Percentiles rank a stretch among this genome's conserved stretches.
phyloP scores from a whole-genome alignment of 345 rosid genomes.

The Conringia planisiliqua region DNA sequence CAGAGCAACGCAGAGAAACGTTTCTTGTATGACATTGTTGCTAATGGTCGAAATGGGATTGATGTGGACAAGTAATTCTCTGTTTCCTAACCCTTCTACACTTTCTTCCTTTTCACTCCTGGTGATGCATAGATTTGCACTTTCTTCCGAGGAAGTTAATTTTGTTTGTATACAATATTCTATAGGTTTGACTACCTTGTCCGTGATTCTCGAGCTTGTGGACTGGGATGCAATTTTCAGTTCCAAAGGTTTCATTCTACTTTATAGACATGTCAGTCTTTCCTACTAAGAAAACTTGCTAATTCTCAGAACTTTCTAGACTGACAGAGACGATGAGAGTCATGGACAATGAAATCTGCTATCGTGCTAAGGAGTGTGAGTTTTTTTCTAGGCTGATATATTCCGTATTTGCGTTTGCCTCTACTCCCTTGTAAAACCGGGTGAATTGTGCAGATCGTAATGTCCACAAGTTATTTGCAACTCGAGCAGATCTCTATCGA shows the following conservation, averaged over 20 bases:
- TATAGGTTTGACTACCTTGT: slow-evolving; percentile 90
- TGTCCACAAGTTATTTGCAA: slow-evolving; percentile 74
- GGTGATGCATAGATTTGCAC: neutral
- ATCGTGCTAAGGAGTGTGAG: slow-evolving; percentile 91
- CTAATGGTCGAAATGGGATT: slow-evolving; percentile 95
- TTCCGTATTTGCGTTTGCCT: neutral
- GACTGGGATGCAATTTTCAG: slow-evolving; percentile 79
- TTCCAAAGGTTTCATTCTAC: slow-evolving; percentile 60
- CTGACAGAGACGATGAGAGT: slow-evolving; percentile 90
- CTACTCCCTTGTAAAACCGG: slow-evolving; percentile 4
- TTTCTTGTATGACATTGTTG: slow-evolving; percentile 92
- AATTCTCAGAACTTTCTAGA: slow-evolving; percentile 43
- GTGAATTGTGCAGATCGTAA: slow-evolving; percentile 58
- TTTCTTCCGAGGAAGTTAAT: neutral
- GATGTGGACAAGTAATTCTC: slow-evolving; percentile 84
- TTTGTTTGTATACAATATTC: neutral
- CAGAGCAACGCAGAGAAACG: slow-evolving; percentile 61
- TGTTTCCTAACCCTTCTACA: slow-evolving; percentile 5
- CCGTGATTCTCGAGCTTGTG: slow-evolving; percentile 95
- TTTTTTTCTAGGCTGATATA: slow-evolving; percentile 24
- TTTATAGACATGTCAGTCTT: slow-evolving; percentile 2
- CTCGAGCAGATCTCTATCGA: slow-evolving; percentile 92
- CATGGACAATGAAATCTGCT: slow-evolving; percentile 88
- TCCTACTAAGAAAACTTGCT: slow-evolving; percentile 9
- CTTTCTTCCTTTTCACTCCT: slow-evolving; percentile 10